Evolutionary conservation across 345 rosid genomes (phyloP), one percentile per base, ranked within the genome.

Genomic region (Noccaea caerulescens): DNA sequence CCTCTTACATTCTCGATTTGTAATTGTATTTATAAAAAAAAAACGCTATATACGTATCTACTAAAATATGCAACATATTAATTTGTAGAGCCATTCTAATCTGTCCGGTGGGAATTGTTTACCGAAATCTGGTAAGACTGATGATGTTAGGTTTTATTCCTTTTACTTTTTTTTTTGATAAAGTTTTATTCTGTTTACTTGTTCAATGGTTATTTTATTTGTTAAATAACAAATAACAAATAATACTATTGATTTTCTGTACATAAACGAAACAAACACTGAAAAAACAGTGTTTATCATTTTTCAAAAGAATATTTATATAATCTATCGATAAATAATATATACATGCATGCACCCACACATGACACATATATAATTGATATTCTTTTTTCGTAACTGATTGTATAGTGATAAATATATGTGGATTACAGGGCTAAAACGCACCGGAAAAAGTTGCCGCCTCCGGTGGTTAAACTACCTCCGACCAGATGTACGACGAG

Each of bases 391-490:
- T 42, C 45, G 14, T 47, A 18, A 18, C 4, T 34, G 27, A n/a
- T 46, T 18, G n/a, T 52, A 13, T 25, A 27, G 30, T 27, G 10
- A 20, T 38, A 10, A 45, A 2, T 7, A 67, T 16, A 68, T 37
- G 59, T 59, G 59, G 0, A 45, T 45, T 8, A 33, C 43, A 93
- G 98, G 98, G n/a, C 71, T 90, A 55, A 91, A 87, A 73, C 95
- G 98, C 68, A 93, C 96, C 39, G 98, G 98, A 51, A 93, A 93
- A 74, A 93, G 98, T 75, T 93, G 98, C 78, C 82, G 98, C 58
- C 97, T 93, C 39, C 87, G 98, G 37, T 93, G 98, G 98, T 67
- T 93, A 71, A 93, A 93, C 81, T 93, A 93, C 64, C 85, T 90
- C 63, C 87, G 96, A 5, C 96, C 98, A 0, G 92, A 90, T 54